phyloP scores from a whole-genome alignment of 495 filamentous ascomycete species.

The Xylaria intraflava region DNA sequence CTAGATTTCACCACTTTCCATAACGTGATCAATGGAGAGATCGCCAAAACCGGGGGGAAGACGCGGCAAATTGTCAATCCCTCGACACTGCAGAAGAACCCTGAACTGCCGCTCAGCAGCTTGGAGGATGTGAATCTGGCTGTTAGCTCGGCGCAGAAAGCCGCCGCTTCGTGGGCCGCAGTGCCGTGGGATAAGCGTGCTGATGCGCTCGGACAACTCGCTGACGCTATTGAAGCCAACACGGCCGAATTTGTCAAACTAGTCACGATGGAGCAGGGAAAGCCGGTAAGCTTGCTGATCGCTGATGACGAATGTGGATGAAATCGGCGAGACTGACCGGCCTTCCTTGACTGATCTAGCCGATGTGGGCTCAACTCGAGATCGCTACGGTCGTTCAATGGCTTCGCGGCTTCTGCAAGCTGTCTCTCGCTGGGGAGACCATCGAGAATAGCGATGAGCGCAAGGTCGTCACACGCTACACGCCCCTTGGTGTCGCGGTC shows the following conservation, averaged over 20 bases:
- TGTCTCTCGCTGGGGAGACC: conserved; percentile 3
- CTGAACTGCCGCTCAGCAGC: conserved; percentile 46
- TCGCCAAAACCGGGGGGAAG: not conserved
- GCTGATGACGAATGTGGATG: not conserved
- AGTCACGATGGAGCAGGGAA: conserved; percentile 50
- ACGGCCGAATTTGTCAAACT: conserved; percentile 40
- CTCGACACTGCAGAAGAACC: conserved; percentile 41
- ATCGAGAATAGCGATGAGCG: conserved; percentile 35
- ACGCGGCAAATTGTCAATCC: conserved; percentile 41
- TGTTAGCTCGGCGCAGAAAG: conserved; percentile 40
- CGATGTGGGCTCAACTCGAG: conserved; percentile 3
- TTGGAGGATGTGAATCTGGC: conserved; percentile 49
- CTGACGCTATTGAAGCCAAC: conserved; percentile 38
- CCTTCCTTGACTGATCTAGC: too few relatives aligned
- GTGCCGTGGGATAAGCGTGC: conserved; percentile 44
- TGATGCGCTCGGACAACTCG: conserved; percentile 37
- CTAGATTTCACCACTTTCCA: too few relatives aligned
- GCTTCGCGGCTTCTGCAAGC: not conserved
- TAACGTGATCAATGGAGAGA: too few relatives aligned
- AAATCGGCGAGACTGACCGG: not conserved
- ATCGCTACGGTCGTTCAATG: not conserved
- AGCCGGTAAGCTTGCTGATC: conserved; percentile 29
- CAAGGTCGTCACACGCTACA: conserved; percentile 31
- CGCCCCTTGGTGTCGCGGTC: conserved; percentile 38
- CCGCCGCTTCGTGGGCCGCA: conserved; percentile 48